phyloP scores from a whole-genome alignment of 805 yeast genomes.

The Starmerella potacharoeniae region DNA sequence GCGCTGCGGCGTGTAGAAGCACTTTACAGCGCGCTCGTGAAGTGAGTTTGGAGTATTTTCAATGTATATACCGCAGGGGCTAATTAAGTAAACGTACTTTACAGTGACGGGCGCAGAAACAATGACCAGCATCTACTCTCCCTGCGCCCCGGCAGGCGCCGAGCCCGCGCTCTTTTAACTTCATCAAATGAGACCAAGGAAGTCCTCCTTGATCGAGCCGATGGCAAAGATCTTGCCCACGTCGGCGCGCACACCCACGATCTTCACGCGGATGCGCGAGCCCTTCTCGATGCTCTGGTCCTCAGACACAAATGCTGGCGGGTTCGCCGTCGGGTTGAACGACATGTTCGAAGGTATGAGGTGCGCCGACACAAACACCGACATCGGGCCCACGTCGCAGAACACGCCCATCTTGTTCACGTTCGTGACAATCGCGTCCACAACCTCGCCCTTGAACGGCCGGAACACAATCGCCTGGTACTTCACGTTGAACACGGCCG shows the following conservation, averaged over 20 bases:
- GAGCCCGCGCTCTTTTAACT: too few species aligned
- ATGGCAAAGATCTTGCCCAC: slow-evolving; percentile 95
- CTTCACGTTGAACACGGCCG: slow-evolving; percentile 92
- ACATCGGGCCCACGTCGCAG: slow-evolving; percentile 94
- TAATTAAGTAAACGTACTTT: too few species aligned
- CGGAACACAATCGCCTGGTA: slow-evolving; percentile 96
- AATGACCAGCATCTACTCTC: neutral
- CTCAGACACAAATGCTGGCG: slow-evolving; percentile 94
- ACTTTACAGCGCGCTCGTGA: too few species aligned
- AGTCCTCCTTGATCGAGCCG: slow-evolving; percentile 96
- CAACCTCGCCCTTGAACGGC: slow-evolving; percentile 98
- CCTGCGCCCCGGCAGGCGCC: neutral
- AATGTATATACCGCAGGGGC: too few species aligned
- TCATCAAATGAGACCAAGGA: slow-evolving; percentile 63
- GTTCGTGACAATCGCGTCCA: slow-evolving; percentile 88
- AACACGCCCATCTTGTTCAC: slow-evolving; percentile 94
- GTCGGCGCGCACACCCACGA: slow-evolving; percentile 94
- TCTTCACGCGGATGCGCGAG: slow-evolving; percentile 82
- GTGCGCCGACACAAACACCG: slow-evolving; percentile 90
- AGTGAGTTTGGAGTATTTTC: too few species aligned
- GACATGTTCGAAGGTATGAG: slow-evolving; percentile 88
- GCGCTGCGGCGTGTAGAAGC: too few species aligned
- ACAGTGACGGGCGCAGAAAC: neutral
- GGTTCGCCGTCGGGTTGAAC: slow-evolving; percentile 89
- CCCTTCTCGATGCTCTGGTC: slow-evolving; percentile 94